phyloP scores from a whole-genome alignment of 371 early-diverging fungal species.

The Fennellomyces sp. region DNA sequence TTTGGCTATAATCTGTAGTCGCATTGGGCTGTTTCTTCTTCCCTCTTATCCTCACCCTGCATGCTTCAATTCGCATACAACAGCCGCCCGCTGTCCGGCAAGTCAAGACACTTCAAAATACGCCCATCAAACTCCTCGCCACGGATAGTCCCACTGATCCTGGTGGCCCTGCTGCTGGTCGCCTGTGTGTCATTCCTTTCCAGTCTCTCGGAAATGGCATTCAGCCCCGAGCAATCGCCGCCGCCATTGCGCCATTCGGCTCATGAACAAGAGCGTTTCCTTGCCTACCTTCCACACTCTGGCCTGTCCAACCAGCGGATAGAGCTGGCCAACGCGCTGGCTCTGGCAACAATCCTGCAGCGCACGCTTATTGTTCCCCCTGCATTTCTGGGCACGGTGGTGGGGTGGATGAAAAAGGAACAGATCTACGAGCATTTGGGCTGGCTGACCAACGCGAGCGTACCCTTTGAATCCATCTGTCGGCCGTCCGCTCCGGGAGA shows the following conservation, averaged over 20 bases:
- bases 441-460: conserved; percentile 35
- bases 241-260: neutral
- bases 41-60: neutral
- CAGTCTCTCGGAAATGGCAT: neutral
- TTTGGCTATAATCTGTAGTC: neutral
- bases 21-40: neutral
- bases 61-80: conserved; percentile 2
- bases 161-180: neutral
- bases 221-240: neutral
- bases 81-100: neutral
- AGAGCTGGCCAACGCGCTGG: conserved; percentile 56
- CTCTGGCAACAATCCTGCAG: conserved; percentile 52
- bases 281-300: conserved; percentile 62
- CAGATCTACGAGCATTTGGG: conserved; percentile 21
- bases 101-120: neutral
- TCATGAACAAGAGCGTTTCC: conserved; percentile 17
- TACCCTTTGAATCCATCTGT: conserved; percentile 24
- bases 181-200: neutral
- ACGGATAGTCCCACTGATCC: neutral
- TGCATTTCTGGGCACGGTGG: conserved; percentile 41
- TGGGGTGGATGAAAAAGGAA: conserved; percentile 37
- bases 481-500: conserved; percentile 21
- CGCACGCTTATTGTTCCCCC: conserved; percentile 65
- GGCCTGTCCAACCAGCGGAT: conserved; percentile 64
- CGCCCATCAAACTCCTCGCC: neutral